Base-by-base conservation (phyloP, 495 filamentous ascomycete genomes). In the Penicillium bialowiezense region DNA sequence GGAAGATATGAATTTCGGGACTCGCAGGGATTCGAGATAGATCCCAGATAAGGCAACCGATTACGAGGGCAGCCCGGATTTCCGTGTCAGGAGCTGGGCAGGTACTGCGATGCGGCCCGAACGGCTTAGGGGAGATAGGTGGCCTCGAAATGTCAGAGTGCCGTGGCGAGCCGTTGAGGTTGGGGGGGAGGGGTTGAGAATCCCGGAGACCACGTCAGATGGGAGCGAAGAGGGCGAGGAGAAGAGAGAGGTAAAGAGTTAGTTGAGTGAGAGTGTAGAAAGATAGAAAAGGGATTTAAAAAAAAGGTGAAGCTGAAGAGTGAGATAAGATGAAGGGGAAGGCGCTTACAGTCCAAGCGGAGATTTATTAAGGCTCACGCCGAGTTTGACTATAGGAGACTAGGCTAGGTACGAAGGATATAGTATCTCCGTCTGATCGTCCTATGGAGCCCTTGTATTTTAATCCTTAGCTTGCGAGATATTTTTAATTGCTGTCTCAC, bases 401-500 rank as follows among this genome's bases (percentile, higher is more conserved):
- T 26, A 26, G 23, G 32, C 35, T 48, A 37, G 21, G 28, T 37
- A 48, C 31, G 37, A 41, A 23, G 44, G 43, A 36, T 24, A 50
- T 34, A n/a, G n/a, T 41, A 46, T 10, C 38, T 44, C 49, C 38
- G 53, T 41, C 20, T 50, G 38, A 44, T 40, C 45, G 15, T 50
- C 33, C 45, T 44, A 39, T 48, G 19, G 40, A 37, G 38, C 34
- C 20, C 28, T 41, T 24, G 29, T 36, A 24, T 38, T 23, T 17
- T 18, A 18, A 40, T 10, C 32, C 8, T 41, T 43, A 35, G 23
- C 44, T 9, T 48, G 3, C 35, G 23, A 48, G 53, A 56, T 60
- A 60, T 60, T 60, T 60, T 60, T 60, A 51, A 47, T 54, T 58
- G 41, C 20, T 48, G 54, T 60, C 54, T 60, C 57, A 57, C 52